phyloP scores from a whole-genome alignment of 495 filamentous ascomycete genomes.

The Penicillium coffeae region DNA sequence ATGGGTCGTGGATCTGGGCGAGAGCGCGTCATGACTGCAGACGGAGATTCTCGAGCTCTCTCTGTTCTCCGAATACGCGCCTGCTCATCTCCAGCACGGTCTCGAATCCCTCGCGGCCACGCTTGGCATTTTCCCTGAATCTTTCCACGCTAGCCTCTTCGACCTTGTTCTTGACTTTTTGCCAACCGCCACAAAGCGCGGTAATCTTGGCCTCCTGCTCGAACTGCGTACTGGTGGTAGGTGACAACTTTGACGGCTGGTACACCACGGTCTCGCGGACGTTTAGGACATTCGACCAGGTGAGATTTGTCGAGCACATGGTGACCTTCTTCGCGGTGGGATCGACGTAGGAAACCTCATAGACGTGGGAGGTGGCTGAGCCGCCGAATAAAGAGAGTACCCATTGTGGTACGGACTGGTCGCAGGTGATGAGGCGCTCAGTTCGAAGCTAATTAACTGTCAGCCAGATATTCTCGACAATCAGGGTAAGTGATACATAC shows the following conservation, averaged over 20 bases:
- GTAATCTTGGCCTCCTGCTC: conserved; percentile 87
- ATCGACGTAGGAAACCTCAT: conserved; percentile 94
- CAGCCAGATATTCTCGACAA: conserved; percentile 1
- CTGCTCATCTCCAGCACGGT: conserved; percentile 90
- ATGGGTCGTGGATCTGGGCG: background rate
- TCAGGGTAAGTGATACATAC: conserved; percentile 43
- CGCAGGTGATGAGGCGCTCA: conserved; percentile 93
- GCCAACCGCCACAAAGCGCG: conserved; percentile 91
- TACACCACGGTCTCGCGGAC: conserved; percentile 91
- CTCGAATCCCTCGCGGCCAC: conserved; percentile 90
- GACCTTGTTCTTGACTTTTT: conserved; percentile 88
- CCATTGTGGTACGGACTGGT: conserved; percentile 86
- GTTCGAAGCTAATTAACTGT: conserved; percentile 69
- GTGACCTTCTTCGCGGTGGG: conserved; percentile 76
- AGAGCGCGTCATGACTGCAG: background rate
- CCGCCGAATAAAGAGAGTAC: conserved; percentile 73
- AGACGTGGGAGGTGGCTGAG: conserved; percentile 71
- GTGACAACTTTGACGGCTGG: conserved; percentile 51
- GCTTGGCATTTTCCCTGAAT: conserved; percentile 85
- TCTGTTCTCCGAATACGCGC: conserved; percentile 86
- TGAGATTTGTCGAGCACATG: conserved; percentile 90
- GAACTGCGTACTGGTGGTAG: conserved; percentile 67
- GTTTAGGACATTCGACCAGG: conserved; percentile 78
- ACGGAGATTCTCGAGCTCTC: conserved; percentile 51
- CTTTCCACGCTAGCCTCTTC: conserved; percentile 85